Base-by-base conservation (phyloP, 108 stramenopile genomes). In the Nitzschia palea region DNA sequence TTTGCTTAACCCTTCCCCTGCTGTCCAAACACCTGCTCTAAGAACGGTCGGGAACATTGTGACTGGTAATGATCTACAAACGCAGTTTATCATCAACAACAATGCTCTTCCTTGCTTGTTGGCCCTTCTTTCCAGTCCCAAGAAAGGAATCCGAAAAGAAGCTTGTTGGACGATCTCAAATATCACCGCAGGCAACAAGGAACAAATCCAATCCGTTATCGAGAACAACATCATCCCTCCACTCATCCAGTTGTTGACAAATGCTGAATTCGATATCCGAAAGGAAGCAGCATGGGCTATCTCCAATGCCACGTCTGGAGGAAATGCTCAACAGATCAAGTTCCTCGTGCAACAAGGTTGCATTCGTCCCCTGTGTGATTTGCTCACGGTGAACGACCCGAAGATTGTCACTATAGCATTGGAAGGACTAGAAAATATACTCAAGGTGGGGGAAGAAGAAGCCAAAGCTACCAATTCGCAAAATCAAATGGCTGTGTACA, bases 121-220 rank as follows among this genome's bases (percentile, higher is more conserved):
- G 65, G 91, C 93, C 25, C 91, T 98, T 63, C 85, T 98, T 12
- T 79, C 77, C 48, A 81, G 77, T 65, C 92, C 93, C n/a, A 97
- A 97, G 88, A 98, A 97, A 81, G 94, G 95, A 23, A 98, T 99
- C 67, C 84, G 97, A 20, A 99, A 98, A 80, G 99, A 99, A 80
- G 97, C 98, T 2, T 97, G 96, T 81, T 99, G 99, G 99, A 97
- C 99, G 20, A 97, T 99, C 71, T 94, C 93, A 67, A 99, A 99
- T 80, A 98, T 98, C 76, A 97, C 97, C 12, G 99, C 99, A 0
- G 98, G 98, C 8, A 97, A 90, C 85, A 91, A 95, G 77, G 95
- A 96, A 65, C 98, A 99, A 86, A 97, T 99, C 55, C 96, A 98
- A 78, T 86, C 95, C 17, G 97, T 98, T 35, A 84, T 99, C 61